Evolutionary conservation across 202 grass and related monocot genomes (phyloP), one percentile per base, ranked within the genome.

Genomic region (Bolboschoenoplectus hybrid): DNA sequence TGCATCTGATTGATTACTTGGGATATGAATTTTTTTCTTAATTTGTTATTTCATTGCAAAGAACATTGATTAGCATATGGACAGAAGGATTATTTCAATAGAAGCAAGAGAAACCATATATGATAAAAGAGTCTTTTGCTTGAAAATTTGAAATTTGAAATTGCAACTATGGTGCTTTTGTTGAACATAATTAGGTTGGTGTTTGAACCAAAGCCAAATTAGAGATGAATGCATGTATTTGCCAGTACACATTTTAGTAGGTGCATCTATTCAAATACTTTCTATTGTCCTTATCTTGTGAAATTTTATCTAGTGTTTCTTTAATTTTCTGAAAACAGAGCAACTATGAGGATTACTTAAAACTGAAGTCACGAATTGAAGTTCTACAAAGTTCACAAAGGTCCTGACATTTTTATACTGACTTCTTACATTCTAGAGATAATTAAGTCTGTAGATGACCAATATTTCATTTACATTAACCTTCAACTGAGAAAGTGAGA

Each of bases 311-410:
- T 78, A 78, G 6, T 13, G 4, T 78, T 55, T 76, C 19, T 36
- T 76, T 7, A 38, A 76, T 17, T 77, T 77, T 80, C 7, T 43
- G 35, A 58, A 69, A 91, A 82, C 82, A 98, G 91, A 89, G 88
- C 32, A 90, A 87, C 63, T 92, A 94, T 87, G 86, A 92, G 74
- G 93, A 98, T 79, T 98, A 96, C 87, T 44, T 96, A 85, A 91
- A 91, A 26, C 67, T 96, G 80, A 98, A 96, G 82, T 45, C 88
- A 73, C 63, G 80, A 87, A 86, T 94, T 26, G 92, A 98, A 66
- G 84, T 90, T 86, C 86, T 96, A 8, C 97, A 96, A 57, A 76
- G 81, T 32, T 98, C 97, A 6, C 93, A 98, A 67, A 98, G 91
- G 97, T 78, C 88, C 46, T 43, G 49, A 73, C 4, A 61, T 43